Evolutionary conservation across 371 early-diverging fungal species (phyloP).

Genomic region (Mortierella sp.): DNA sequence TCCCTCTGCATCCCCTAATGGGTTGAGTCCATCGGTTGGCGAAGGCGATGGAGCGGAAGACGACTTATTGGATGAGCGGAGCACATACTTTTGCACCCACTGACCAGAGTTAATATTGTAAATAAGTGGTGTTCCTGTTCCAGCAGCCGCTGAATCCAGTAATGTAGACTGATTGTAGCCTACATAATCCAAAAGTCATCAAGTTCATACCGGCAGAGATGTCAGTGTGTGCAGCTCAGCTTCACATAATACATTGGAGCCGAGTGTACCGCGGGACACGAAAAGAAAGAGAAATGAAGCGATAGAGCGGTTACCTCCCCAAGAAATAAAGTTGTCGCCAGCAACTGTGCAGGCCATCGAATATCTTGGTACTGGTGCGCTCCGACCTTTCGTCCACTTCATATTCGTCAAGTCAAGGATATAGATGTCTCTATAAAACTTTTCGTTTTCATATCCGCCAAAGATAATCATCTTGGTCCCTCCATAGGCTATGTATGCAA

Average conservation of each 20-base stretch:
- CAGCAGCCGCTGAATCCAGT: background rate
- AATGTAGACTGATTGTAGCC: background rate
- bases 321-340: background rate
- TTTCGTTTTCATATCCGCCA: background rate
- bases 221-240: too few species aligned
- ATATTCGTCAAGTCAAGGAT: background rate
- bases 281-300: background rate
- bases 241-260: background rate
- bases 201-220: too few species aligned
- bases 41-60: too few species aligned
- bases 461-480: background rate
- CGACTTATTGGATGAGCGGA: background rate
- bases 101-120: background rate
- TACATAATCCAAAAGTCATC: background rate
- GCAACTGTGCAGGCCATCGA: background rate
- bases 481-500: background rate
- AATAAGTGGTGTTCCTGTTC: background rate
- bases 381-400: background rate
- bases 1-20: too few species aligned
- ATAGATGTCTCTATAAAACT: background rate
- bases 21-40: too few species aligned
- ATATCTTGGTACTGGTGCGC: background rate
- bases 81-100: background rate
- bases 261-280: background rate
- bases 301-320: background rate